phyloP scores from a whole-genome alignment of 306 rosid genomes.

The Gastrolobium villosum region DNA sequence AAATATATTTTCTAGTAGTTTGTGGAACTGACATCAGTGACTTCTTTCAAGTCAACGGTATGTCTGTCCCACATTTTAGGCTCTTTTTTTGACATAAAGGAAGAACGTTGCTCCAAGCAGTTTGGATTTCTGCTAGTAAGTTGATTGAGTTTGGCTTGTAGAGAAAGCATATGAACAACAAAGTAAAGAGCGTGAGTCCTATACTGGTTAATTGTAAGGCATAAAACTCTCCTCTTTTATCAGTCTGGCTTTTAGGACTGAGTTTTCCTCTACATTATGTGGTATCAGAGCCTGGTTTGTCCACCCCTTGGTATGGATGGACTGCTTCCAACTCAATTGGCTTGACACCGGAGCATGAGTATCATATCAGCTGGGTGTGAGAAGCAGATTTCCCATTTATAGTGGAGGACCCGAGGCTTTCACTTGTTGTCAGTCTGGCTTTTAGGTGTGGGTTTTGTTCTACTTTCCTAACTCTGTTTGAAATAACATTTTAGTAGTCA shows the following conservation, averaged over 20 bases:
- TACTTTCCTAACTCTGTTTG: constrained; percentile 4
- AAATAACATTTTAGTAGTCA: constrained; percentile 1
- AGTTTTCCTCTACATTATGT: constrained; percentile 20
- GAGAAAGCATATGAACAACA: constrained; percentile 4
- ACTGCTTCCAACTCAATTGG: not conserved
- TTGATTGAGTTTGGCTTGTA: constrained; percentile 18
- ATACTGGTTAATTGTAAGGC: constrained; percentile 9
- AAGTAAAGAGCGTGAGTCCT: constrained; percentile 10
- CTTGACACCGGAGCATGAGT: constrained; percentile 12
- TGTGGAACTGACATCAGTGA: not conserved
- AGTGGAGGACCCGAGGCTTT: not conserved
- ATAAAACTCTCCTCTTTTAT: not conserved
- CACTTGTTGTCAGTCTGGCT: not conserved
- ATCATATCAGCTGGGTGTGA: constrained; percentile 17
- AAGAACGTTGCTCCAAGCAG: not conserved
- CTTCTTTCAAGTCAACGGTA: not conserved
- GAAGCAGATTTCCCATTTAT: constrained; percentile 11
- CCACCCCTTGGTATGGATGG: constrained; percentile 2
- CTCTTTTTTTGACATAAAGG: constrained; percentile 6
- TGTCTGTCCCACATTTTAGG: constrained; percentile 4
- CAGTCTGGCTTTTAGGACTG: constrained; percentile 1
- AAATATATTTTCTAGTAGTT: constrained; percentile 14
- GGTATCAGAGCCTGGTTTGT: constrained; percentile 25
- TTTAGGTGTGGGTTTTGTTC: constrained; percentile 6
- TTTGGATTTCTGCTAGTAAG: constrained; percentile 10